Evolutionary conservation across 1,139 yeast species (phyloP).

Genomic region (Saccharomyces hybrid): DNA sequence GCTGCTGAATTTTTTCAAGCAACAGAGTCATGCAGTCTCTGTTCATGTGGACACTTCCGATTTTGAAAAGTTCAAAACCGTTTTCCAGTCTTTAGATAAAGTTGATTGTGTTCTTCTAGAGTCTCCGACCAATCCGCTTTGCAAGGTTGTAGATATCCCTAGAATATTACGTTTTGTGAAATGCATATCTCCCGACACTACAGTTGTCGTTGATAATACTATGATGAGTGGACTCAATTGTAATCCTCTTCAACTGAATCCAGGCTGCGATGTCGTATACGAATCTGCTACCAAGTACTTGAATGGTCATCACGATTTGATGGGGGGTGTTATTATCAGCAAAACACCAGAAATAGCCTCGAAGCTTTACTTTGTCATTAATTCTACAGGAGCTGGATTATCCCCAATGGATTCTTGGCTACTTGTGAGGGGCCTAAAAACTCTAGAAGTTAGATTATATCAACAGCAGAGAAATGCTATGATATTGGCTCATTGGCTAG

Average conservation of each 20-base stretch:
- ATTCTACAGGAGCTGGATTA: constrained; percentile 85
- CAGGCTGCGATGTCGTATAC: constrained; percentile 64
- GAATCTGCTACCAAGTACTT: constrained; percentile 89
- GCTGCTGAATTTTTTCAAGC: constrained; percentile 63
- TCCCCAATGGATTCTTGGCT: constrained; percentile 92
- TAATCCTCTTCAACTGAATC: constrained; percentile 79
- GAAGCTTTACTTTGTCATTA: constrained; percentile 64
- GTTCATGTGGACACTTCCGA: constrained; percentile 79
- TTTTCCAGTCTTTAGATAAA: constrained; percentile 42
- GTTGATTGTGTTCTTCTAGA: constrained; percentile 57
- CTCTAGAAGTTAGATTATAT: constrained; percentile 76
- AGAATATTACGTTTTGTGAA: constrained; percentile 62
- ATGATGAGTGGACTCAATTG: constrained; percentile 90
- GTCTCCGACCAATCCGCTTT: constrained; percentile 87
- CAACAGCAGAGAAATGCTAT: constrained; percentile 79
- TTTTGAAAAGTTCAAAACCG: constrained; percentile 35
- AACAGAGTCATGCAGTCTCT: constrained; percentile 61
- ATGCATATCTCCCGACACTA: constrained; percentile 53
- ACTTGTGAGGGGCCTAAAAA: constrained; percentile 76
- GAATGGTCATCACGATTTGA: constrained; percentile 91
- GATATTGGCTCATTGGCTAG: constrained; percentile 66
- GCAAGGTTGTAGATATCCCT: constrained; percentile 76
- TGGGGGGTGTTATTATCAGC: constrained; percentile 88
- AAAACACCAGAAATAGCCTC: constrained; percentile 58
- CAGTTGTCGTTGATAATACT: constrained; percentile 87